Conservation (phyloP, 805 yeast genomes). For the baker's yeast (Saccharomyces cerevisiae) region DNA sequence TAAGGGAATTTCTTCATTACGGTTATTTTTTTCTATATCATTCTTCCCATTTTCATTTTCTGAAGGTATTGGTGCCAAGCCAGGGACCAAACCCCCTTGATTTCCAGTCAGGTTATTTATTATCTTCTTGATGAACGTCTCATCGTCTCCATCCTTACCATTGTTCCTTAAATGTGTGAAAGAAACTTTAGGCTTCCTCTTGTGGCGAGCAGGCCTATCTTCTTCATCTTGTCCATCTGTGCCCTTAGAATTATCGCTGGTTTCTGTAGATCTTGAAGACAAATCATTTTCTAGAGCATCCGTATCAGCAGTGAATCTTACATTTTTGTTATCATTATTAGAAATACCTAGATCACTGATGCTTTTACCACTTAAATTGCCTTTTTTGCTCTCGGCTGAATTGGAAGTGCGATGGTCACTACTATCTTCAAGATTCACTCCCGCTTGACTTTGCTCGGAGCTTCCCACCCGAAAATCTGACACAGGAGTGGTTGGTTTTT, state of each 20-base stretch:
- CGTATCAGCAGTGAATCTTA: neutral
- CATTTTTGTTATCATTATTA: neutral
- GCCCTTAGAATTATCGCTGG: neutral
- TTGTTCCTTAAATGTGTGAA: slow-evolving; percentile 6
- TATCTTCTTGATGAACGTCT: slow-evolving; percentile 24
- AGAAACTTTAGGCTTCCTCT: slow-evolving; percentile 1
- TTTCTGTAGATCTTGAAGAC: neutral
- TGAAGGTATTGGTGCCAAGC: slow-evolving; percentile 13
- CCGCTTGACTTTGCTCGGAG: neutral
- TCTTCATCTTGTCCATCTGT: neutral
- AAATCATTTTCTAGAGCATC: neutral
- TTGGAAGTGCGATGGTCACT: neutral
- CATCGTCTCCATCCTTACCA: slow-evolving; percentile 16
- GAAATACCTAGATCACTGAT: neutral
- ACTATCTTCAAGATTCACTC: neutral
- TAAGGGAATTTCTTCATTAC: slow-evolving; percentile 38
- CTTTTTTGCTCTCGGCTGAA: neutral
- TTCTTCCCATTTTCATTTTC: slow-evolving; percentile 22
- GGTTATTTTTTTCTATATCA: slow-evolving; percentile 32
- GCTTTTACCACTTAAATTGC: neutral
- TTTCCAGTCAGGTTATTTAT: slow-evolving; percentile 25
- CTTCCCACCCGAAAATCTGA: neutral
- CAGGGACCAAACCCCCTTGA: slow-evolving; percentile 32
- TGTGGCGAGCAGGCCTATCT: slow-evolving; percentile 1
- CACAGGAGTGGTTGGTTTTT: neutral